Conservation (phyloP, 2,329 filamentous ascomycete species). For the Penicillium sp. region DNA sequence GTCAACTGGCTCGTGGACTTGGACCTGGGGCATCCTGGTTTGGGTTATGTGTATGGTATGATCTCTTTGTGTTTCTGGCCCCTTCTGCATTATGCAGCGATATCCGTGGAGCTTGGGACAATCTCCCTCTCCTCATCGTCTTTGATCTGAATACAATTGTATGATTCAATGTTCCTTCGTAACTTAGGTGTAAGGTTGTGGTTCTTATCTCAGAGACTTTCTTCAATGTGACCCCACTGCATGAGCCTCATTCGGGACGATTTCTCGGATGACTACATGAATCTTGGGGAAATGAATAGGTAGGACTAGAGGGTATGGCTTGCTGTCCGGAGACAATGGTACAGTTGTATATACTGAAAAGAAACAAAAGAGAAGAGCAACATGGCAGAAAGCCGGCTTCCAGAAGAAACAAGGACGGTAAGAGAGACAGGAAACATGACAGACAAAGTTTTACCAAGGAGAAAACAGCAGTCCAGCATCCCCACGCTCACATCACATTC, state of each 20-base stretch:
- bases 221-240: not conserved
- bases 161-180: conserved; percentile 35
- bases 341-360: conserved; percentile 33
- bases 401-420: conserved; percentile 13
- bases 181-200: not conserved
- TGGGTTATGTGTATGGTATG: conserved; percentile 31
- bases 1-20: conserved; percentile 22
- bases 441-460: conserved; percentile 1
- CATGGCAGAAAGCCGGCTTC: conserved; percentile 20
- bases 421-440: conserved; percentile 9
- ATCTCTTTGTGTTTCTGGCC: conserved; percentile 19
- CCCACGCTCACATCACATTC: conserved; percentile 9
- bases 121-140: conserved; percentile 29
- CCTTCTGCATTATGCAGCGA: conserved; percentile 38
- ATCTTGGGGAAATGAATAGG: not conserved
- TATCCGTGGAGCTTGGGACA: conserved; percentile 35
- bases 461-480: not conserved
- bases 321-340: conserved; percentile 27
- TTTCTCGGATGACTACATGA: not conserved
- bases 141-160: conserved; percentile 33
- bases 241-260: not conserved
- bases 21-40: conserved; percentile 26
- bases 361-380: conserved; percentile 16
- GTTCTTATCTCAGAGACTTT: not conserved
- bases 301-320: conserved; percentile 24